Base-by-base conservation (phyloP, 2,329 filamentous ascomycete species). In the Fusarium sacchari region DNA sequence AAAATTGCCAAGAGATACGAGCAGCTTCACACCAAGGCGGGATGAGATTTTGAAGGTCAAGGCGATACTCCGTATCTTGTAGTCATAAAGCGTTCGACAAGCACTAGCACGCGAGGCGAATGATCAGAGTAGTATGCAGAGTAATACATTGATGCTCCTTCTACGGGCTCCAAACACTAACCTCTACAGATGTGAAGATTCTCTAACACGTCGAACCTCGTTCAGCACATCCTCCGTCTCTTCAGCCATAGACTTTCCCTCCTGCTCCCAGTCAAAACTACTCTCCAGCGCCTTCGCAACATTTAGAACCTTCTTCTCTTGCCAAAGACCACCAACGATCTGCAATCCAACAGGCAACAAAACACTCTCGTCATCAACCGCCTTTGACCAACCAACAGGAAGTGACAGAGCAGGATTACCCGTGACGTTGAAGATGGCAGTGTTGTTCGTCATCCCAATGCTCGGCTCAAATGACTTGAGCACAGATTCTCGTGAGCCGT, bases 401-500 rank as follows among this genome's bases (percentile, higher is more conserved):
- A 90, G 79, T 1, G 85, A 83, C 70, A 90, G 76, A 1, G 87
- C 88, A 1, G 88, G 88, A 70, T 90, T 88, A 0, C 88, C 88
- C 1, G 87, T 89, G 6, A 86, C 82, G 72, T 90, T 88, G 78
- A 90, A 90, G 6, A 86, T 82, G 15, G 86, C 86, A 9, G 88
- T 91, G 71, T 91, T 90, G 22, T 82, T 84, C 0, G 86, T 88
- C 65, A 88, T 75, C 0, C 89, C 88, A 39, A 89, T 86, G 37
- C 86, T 86, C 17, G 85, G 85, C 58, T 83, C 82, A 52, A 88
- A 86, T 24, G 84, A 85, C 50, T 84, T 82, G 22, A 83, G 78
- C 6, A 84, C 84, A 5, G 81, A 81, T 5, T 81, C 82, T 15
- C 79, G 72, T 4, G 74, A 71, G 1, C 84, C 82, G 57, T 88